These are phyloP conservation scores for Thielaviopsis punctulata DNA, from an alignment of 2,329 filamentous ascomycete species.

Conservation along the genomic window DNA sequence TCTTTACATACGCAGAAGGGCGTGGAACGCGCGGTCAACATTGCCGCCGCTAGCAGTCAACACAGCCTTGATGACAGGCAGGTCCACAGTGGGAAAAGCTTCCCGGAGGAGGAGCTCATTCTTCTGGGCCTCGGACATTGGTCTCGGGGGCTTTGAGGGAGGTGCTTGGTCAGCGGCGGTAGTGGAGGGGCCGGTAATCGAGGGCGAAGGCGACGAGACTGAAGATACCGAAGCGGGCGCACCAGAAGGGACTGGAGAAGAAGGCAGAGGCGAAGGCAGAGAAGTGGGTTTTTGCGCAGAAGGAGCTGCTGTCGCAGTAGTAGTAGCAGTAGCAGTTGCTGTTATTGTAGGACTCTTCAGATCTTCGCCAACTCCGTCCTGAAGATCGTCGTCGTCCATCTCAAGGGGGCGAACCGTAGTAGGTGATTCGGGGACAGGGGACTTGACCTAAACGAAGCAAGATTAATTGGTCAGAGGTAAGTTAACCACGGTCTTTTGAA, in stretches of 20 bases:
- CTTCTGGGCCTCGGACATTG: conserved; percentile 64
- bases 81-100: conserved; percentile 76
- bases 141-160: conserved; percentile 73
- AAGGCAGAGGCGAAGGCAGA: background rate
- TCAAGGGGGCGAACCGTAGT: conserved; percentile 48
- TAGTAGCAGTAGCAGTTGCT: conserved; percentile 10
- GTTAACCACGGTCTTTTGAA: background rate
- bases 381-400: conserved; percentile 53
- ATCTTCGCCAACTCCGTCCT: conserved; percentile 36
- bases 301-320: conserved; percentile 15
- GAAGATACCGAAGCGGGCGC: background rate
- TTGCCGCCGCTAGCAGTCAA: conserved; percentile 70
- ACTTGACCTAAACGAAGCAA: conserved; percentile 24
- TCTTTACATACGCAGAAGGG: conserved; percentile 52
- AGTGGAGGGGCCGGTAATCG: conserved; percentile 14
- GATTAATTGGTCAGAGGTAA: background rate
- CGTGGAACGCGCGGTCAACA: conserved; percentile 90
- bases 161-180: conserved; percentile 24
- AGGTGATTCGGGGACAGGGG: conserved; percentile 40
- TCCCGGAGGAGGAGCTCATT: conserved; percentile 80
- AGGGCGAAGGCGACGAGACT: background rate
- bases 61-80: conserved; percentile 68
- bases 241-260: background rate
- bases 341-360: conserved; percentile 12
- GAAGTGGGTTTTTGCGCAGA: conserved; percentile 16